Evolutionary conservation across 495 filamentous ascomycete genomes (phyloP).

Genomic region (Pyrenula massariospora): DNA sequence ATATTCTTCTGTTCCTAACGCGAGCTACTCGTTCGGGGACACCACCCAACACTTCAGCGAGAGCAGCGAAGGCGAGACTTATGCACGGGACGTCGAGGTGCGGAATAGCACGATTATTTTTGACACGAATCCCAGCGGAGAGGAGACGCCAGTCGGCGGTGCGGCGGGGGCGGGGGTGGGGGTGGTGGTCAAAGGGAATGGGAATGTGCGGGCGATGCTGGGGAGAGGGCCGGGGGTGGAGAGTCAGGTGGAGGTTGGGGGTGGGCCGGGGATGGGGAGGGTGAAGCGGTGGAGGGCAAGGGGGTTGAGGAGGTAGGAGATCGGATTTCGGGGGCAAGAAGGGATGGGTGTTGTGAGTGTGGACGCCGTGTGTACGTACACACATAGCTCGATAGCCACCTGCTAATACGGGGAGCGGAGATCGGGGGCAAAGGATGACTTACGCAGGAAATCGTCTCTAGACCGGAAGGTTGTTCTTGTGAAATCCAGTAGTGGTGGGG

Average conservation of each 20-base stretch:
- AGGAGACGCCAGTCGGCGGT: too few species aligned
- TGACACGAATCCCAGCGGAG: conserved; percentile 10
- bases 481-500: too few species aligned
- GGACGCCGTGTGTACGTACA: too few species aligned
- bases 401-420: too few species aligned
- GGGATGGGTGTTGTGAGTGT: too few species aligned
- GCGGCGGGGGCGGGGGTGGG: not conserved
- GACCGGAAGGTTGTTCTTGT: too few species aligned
- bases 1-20: conserved; percentile 12
- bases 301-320: too few species aligned
- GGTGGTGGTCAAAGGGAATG: conserved; percentile 2
- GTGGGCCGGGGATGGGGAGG: not conserved
- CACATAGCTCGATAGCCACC: too few species aligned
- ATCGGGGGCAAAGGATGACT: too few species aligned
- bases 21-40: conserved; percentile 16
- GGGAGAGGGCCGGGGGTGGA: conserved; percentile 18
- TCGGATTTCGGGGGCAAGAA: too few species aligned
- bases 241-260: conserved; percentile 1
- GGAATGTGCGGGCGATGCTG: conserved; percentile 14
- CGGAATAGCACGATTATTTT: conserved; percentile 35
- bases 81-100: conserved; percentile 37
- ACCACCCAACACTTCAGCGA: conserved; percentile 17
- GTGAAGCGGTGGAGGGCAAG: too few species aligned
- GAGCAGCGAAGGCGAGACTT: conserved; percentile 21
- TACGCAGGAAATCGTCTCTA: too few species aligned